Evolutionary conservation across 331 rosid species (phyloP).

Genomic region (Quercus phellos): DNA sequence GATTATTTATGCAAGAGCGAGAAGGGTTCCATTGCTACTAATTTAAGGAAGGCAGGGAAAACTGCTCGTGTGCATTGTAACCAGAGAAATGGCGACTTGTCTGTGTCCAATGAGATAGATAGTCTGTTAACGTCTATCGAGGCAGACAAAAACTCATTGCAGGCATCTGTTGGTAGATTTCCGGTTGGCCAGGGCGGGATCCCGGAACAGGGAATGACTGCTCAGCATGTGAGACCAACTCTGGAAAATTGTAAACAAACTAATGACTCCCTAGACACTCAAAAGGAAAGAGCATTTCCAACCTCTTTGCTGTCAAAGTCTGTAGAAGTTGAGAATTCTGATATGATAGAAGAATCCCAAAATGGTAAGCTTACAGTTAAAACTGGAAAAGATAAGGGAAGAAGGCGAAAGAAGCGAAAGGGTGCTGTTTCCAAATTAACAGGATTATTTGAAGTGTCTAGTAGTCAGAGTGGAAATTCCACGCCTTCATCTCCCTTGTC

Average conservation of each 20-base stretch:
- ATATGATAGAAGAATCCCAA: constrained; percentile 41
- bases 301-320: constrained; percentile 31
- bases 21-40: constrained; percentile 29
- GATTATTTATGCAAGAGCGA: constrained; percentile 37
- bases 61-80: constrained; percentile 23
- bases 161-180: constrained; percentile 29
- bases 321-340: constrained; percentile 28
- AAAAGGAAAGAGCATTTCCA: constrained; percentile 32
- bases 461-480: constrained; percentile 96
- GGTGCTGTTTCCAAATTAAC: constrained; percentile 45
- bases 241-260: constrained; percentile 24
- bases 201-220: constrained; percentile 24
- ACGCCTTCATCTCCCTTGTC: constrained; percentile 94
- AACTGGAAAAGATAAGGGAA: constrained; percentile 67
- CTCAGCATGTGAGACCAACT: constrained; percentile 23
- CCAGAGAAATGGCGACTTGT: constrained; percentile 39
- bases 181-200: constrained; percentile 24
- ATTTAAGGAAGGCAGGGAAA: constrained; percentile 31
- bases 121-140: constrained; percentile 25
- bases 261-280: constrained; percentile 28
- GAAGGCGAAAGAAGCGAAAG: constrained; percentile 69
- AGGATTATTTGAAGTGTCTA: constrained; percentile 72
- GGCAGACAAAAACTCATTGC: constrained; percentile 24
- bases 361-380: constrained; percentile 46
- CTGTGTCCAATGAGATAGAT: constrained; percentile 37